Conservation (phyloP, 768 basidiomycete species). For the Auricularia cornea region DNA sequence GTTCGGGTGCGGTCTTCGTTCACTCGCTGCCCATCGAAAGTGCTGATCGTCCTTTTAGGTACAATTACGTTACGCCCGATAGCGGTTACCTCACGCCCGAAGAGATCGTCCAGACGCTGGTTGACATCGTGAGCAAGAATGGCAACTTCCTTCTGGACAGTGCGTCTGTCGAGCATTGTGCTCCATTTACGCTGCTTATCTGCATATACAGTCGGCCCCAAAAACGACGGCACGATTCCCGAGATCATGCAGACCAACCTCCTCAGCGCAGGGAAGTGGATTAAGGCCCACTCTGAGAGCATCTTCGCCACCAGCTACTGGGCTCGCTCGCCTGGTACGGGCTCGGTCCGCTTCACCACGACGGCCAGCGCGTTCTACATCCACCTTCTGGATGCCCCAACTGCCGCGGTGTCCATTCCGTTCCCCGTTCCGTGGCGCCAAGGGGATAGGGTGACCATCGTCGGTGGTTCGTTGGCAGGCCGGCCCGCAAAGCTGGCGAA, state of each 20-base stretch:
- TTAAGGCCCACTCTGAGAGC: neutral
- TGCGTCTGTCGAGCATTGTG: neutral
- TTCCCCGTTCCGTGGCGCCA: conserved; percentile 8
- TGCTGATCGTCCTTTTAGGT: conserved; percentile 28
- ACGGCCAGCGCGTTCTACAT: conserved; percentile 22
- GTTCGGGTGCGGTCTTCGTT: neutral
- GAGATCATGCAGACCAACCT: neutral
- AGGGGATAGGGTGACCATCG: conserved; percentile 12
- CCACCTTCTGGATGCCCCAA: conserved; percentile 13
- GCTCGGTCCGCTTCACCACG: conserved; percentile 22
- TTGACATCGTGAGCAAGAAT: conserved; percentile 54
- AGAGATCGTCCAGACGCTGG: conserved; percentile 38
- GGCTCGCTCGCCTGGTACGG: neutral
- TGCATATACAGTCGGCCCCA: neutral
- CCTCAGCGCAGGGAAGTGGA: neutral
- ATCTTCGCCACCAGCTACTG: neutral
- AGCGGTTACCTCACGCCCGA: conserved; percentile 21
- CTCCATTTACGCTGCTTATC: neutral
- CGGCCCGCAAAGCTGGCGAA: neutral
- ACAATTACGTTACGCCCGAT: conserved; percentile 15
- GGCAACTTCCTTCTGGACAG: conserved; percentile 34
- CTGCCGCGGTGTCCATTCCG: conserved; percentile 2
- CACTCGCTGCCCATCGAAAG: neutral
- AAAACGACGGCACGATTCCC: neutral
- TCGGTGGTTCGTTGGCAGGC: conserved; percentile 6